Base-by-base conservation (phyloP, 192 early-diverging fungal genomes). In the Coemansia asiatica region DNA sequence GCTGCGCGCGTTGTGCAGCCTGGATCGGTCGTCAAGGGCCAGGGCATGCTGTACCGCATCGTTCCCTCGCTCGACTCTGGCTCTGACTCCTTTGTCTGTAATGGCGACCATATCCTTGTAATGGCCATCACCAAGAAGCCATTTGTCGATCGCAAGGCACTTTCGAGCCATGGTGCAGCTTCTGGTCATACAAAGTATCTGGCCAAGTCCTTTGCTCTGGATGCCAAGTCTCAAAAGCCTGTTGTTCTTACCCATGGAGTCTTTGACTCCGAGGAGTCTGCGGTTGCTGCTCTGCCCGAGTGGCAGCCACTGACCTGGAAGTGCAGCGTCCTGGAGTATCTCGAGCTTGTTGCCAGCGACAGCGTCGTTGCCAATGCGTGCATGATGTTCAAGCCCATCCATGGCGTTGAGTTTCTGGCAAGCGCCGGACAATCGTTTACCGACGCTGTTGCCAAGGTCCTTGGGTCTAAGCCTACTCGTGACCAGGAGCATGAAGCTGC, bases 71-170 rank as follows among this genome's bases (percentile, higher is more conserved):
- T 26, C 25, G 25, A 35, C 33, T 51, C 35, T 25, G 73, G 67
- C 1, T 72, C 76, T 36, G 71, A 82, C 6, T 50, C 72, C 15
- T 85, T 85, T 63, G 83, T 76, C 40, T 85, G 84, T 69, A 85
- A 85, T 50, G 79, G 70, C 40, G 83, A 74, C 28, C 84, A 85
- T 53, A 71, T 85, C 23, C 68, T 85, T 19, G 83, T 85, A 35
- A 69, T 85, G 68, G 56, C 56, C 12, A 67, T 80, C 36, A 15
- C 50, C 27, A 51, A 69, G 49, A 62, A 36, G 16, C 59, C 73
- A 13, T 63, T 28, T 29, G 66, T 82, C 9, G 47, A 44, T 2
- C 50, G 49, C 50, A 26, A 33, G 48, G 7, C 59, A 7, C 40
- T 3, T 15, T 44, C 40, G 40, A 15, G 16, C 5, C 2, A 6